phyloP scores from a whole-genome alignment of 495 filamentous ascomycete genomes.

The Parathielavia appendiculata region DNA sequence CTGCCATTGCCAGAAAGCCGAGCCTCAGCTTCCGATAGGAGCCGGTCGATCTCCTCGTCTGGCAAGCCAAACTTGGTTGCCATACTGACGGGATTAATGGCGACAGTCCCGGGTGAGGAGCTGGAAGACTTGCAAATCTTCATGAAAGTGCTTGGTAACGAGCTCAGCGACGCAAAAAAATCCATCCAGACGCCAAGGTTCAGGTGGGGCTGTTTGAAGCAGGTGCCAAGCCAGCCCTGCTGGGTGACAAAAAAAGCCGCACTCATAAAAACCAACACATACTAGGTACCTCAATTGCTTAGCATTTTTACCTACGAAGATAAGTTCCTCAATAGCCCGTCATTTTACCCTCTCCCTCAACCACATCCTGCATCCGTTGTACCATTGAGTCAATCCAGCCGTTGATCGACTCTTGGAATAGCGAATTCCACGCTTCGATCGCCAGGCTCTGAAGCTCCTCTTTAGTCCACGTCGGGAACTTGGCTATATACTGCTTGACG shows the following conservation, averaged over 20 bases:
- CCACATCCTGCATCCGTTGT: neutral
- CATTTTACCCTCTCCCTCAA: neutral
- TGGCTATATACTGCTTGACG: neutral
- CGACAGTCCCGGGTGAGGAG: neutral
- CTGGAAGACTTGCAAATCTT: neutral
- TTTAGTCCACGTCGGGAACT: neutral
- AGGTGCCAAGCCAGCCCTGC: no score
- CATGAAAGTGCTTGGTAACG: neutral
- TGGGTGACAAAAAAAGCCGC: slow-evolving; percentile 2
- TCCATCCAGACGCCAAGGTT: slow-evolving; percentile 10
- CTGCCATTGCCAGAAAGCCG: slow-evolving; percentile 26
- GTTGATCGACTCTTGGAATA: neutral
- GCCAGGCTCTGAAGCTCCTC: neutral
- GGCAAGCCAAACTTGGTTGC: slow-evolving; percentile 21
- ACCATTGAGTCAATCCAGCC: neutral
- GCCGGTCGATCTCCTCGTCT: slow-evolving; percentile 30
- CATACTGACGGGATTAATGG: slow-evolving; percentile 17
- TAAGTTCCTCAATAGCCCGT: neutral
- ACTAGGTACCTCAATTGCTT: neutral
- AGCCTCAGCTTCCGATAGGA: slow-evolving; percentile 31
- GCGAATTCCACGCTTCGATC: neutral
- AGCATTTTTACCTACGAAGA: neutral
- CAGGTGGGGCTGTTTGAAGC: slow-evolving; percentile 4
- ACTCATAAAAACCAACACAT: neutral
- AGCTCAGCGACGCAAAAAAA: slow-evolving; percentile 9